Percentiles rank a stretch among this genome's conserved stretches.
phyloP scores from a whole-genome alignment of 345 rosid species.

The Gossypium ekmanianum region DNA sequence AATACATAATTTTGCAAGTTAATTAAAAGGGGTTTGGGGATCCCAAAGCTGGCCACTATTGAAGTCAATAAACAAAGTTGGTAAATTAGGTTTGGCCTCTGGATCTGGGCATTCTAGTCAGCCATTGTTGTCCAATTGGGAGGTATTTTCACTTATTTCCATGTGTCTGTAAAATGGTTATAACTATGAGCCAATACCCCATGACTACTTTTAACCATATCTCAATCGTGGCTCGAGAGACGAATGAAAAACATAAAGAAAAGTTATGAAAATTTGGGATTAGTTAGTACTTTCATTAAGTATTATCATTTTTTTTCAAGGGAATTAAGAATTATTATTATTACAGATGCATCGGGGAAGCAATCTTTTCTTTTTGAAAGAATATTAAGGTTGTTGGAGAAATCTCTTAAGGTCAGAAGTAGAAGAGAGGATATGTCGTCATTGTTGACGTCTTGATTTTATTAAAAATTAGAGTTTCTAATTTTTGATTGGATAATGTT shows the following conservation, averaged over 20 bases:
- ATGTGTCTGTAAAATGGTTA: not conserved
- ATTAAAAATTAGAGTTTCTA: not conserved
- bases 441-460: slow-evolving; percentile 27
- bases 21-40: not conserved
- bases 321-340: not conserved
- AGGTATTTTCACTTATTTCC: slow-evolving; percentile 24
- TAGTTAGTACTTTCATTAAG: not conserved
- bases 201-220: slow-evolving; percentile 7
- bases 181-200: not conserved
- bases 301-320: no score
- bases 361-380: not conserved
- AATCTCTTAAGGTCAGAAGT: not conserved
- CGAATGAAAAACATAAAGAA: slow-evolving; percentile 3
- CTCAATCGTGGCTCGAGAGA: slow-evolving; percentile 67
- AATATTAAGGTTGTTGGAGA: slow-evolving; percentile 13
- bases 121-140: slow-evolving; percentile 44
- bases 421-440: slow-evolving; percentile 25
- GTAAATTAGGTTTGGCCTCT: slow-evolving; percentile 31
- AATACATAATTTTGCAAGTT: not conserved
- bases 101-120: slow-evolving; percentile 37
- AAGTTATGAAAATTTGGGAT: not conserved
- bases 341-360: slow-evolving; percentile 9
- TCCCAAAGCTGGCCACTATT: slow-evolving; percentile 25
- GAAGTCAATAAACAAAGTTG: slow-evolving; percentile 33
- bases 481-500: slow-evolving; percentile 5